Conservation (phyloP, 2,329 filamentous ascomycete species). For the Fusarium beomiforme region DNA sequence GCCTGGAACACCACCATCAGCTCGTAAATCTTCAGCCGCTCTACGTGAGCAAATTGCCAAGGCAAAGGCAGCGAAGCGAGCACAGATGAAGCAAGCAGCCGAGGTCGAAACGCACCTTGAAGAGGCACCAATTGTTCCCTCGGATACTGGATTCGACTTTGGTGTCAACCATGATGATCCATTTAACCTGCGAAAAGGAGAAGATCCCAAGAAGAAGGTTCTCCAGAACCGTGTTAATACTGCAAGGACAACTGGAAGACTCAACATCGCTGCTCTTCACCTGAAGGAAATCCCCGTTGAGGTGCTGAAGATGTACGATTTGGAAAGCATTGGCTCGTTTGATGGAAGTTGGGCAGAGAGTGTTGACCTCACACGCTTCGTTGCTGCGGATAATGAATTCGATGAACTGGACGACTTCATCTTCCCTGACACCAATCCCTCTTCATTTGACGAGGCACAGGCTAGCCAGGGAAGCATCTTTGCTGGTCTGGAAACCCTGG, state of each 20-base stretch:
- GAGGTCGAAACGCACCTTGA: constrained; percentile 16
- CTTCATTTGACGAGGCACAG: constrained; percentile 70
- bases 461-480: constrained; percentile 79
- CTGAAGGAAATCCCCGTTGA: constrained; percentile 83
- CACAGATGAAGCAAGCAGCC: constrained; percentile 53
- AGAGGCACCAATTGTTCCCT: constrained; percentile 54
- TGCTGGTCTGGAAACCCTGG: constrained; percentile 80
- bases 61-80: constrained; percentile 83
- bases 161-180: constrained; percentile 68
- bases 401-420: constrained; percentile 75
- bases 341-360: constrained; percentile 87
- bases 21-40: constrained; percentile 77
- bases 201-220: constrained; percentile 70
- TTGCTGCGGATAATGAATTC: constrained; percentile 91
- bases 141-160: constrained; percentile 58
- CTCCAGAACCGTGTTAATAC: constrained; percentile 77
- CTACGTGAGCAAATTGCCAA: constrained; percentile 92
- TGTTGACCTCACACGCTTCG: constrained; percentile 84
- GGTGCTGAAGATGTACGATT: constrained; percentile 90
- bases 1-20: constrained; percentile 39
- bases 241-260: constrained; percentile 79
- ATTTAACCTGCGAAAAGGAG: constrained; percentile 73
- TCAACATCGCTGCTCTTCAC: constrained; percentile 89
- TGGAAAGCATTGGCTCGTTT: constrained; percentile 71
- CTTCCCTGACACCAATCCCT: constrained; percentile 78